A percentile compares a stretch with the other conserved stretches of the same genome.
Conservation (phyloP, 148 eudicot species). For the Chenopodium quinoa region DNA sequence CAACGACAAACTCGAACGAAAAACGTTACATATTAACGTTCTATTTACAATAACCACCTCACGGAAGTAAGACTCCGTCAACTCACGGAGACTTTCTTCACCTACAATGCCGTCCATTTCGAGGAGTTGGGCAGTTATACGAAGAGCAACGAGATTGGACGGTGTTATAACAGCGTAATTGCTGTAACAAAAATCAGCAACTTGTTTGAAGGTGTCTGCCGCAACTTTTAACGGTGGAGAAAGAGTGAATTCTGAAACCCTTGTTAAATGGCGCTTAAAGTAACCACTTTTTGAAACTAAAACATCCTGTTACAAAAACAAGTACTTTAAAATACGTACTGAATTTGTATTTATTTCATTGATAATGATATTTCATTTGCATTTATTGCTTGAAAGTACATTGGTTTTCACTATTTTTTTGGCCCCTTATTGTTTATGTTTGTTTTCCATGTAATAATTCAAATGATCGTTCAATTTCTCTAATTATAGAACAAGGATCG, state of each 20-base stretch:
- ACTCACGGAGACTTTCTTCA: slow-evolving; percentile 40
- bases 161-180: slow-evolving; percentile 51
- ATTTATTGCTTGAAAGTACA: neutral
- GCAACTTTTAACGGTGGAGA: slow-evolving; percentile 73
- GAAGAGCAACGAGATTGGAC: slow-evolving; percentile 58
- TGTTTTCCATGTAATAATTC: neutral
- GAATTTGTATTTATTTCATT: neutral
- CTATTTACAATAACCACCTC: slow-evolving; percentile 39
- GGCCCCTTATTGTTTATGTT: neutral
- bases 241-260: slow-evolving; percentile 45
- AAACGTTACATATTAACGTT: slow-evolving; percentile 43
- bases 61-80: slow-evolving; percentile 60
- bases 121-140: slow-evolving; percentile 56
- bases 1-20: slow-evolving; percentile 48
- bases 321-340: neutral
- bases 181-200: slow-evolving; percentile 72
- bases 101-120: slow-evolving; percentile 30
- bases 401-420: neutral
- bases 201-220: slow-evolving; percentile 52
- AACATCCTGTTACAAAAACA: slow-evolving; percentile 39
- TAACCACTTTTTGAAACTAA: slow-evolving; percentile 55
- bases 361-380: neutral
- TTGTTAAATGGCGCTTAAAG: slow-evolving; percentile 56
- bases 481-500: neutral
- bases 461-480: neutral